These are phyloP conservation scores for Tremellales sp. DNA, from an alignment of 1,284 basidiomycete genomes.

Conservation along the genomic window DNA sequence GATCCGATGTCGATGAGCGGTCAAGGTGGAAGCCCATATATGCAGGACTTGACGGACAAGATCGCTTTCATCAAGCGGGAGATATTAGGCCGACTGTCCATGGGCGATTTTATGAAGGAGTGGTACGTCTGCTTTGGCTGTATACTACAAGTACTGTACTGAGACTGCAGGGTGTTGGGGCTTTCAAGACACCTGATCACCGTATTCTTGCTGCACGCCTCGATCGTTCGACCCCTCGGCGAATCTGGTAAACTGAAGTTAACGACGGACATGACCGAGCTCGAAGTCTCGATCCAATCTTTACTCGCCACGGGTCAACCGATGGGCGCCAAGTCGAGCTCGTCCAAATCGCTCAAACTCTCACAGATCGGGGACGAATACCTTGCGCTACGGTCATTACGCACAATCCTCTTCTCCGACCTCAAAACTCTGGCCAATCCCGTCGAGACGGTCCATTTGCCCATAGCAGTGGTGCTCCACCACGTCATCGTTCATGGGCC, in stretches of 20 bases:
- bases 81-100: conserved; percentile 63
- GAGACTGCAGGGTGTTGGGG: conserved; percentile 57
- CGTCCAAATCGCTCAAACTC: conserved; percentile 52
- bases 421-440: conserved; percentile 63
- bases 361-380: conserved; percentile 76
- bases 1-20: conserved; percentile 45
- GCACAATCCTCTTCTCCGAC: conserved; percentile 84
- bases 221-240: conserved; percentile 77
- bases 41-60: conserved; percentile 85
- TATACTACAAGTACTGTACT: background rate
- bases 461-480: conserved; percentile 78
- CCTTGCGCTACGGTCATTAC: conserved; percentile 68
- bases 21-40: conserved; percentile 68
- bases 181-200: conserved; percentile 72
- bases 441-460: conserved; percentile 63
- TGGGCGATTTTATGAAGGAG: conserved; percentile 64
- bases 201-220: conserved; percentile 83
- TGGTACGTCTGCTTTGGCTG: conserved; percentile 57
- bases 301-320: conserved; percentile 57
- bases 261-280: conserved; percentile 89
- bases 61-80: conserved; percentile 72
- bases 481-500: conserved; percentile 80
- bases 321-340: conserved; percentile 46
- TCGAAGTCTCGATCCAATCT: conserved; percentile 81
- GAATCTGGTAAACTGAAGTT: conserved; percentile 87